A percentile compares a stretch with the other conserved stretches of the same genome.
These are phyloP conservation scores for Tanozyma kutaoensis DNA, from an alignment of 805 yeast genomes.

Conservation along the genomic window DNA sequence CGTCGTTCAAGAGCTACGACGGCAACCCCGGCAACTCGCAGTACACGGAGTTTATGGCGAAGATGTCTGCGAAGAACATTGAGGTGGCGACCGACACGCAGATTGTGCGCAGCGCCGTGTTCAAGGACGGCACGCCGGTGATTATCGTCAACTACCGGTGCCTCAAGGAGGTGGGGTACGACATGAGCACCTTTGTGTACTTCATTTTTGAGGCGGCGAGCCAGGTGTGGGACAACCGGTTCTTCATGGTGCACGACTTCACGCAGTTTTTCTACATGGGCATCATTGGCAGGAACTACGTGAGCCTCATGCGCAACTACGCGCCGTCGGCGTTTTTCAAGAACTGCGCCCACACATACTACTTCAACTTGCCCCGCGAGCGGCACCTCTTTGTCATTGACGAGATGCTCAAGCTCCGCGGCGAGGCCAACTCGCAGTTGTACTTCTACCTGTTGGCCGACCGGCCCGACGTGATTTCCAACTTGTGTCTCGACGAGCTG, in stretches of 20 bases:
- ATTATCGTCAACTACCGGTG: slow-evolving; percentile 36
- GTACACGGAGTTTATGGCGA: slow-evolving; percentile 63
- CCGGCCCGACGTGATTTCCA: slow-evolving; percentile 16
- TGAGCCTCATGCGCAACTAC: slow-evolving; percentile 24
- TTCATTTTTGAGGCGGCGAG: slow-evolving; percentile 51
- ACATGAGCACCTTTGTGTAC: slow-evolving; percentile 39
- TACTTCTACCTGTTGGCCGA: slow-evolving; percentile 23
- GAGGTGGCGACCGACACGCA: slow-evolving; percentile 28
- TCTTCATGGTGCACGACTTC: slow-evolving; percentile 52
- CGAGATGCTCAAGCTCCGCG: slow-evolving; percentile 9
- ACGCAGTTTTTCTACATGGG: slow-evolving; percentile 37
- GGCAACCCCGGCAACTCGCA: slow-evolving; percentile 35
- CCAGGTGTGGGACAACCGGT: slow-evolving; percentile 61
- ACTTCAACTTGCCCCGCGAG: slow-evolving; percentile 31
- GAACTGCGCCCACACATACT: slow-evolving; percentile 43
- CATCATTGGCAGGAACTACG: slow-evolving; percentile 14
- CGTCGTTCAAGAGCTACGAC: slow-evolving; percentile 28
- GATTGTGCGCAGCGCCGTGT: slow-evolving; percentile 49
- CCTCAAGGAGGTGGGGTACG: slow-evolving; percentile 21
- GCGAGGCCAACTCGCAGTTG: slow-evolving; percentile 7
- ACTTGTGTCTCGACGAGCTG: slow-evolving; percentile 21
- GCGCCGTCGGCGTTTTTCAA: slow-evolving; percentile 37
- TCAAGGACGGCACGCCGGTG: slow-evolving; percentile 62
- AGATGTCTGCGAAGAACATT: slow-evolving; percentile 42
- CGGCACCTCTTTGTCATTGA: slow-evolving; percentile 10